Base-by-base conservation (phyloP, 1,284 basidiomycete species). In the Marasmius tenuissimus region DNA sequence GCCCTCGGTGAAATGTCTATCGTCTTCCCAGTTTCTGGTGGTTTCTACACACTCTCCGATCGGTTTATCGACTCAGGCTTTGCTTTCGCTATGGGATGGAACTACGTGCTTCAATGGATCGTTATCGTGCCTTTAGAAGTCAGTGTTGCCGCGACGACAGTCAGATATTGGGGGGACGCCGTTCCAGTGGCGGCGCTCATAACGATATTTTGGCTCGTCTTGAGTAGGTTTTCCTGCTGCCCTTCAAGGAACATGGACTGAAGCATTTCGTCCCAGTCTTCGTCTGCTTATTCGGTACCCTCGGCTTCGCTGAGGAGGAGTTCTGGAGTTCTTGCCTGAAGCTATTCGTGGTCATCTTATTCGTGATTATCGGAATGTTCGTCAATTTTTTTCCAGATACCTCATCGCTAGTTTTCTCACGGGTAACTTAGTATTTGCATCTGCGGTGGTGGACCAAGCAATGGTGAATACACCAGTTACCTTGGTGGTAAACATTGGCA, bases 251-350 rank as follows among this genome's bases (percentile, higher is more conserved):
- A 20, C 33, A 27, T 4, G 3, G 6, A 48, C 12, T 10, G 35
- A 33, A 5, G 10, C 11, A 11, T n/a, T 47, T 66, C 9, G 11
- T 35, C 4, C 4, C 52, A 79, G 78, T 71, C 7, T 72, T 80
- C 33, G 58, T 75, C 42, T 70, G 71, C 53, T 38, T 79, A 20
- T 78, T 80, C 59, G 78, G 78, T 60, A 79, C 78, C n/a, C 73
- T 80, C 11, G 78, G 78, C 12, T 84, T 76, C 60, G 84, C 83
- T 4, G 85, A 82, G 65, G 77, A 81, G 66, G 84, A 86, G 65
- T 85, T 83, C 67, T 83, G 81, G 76, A 82, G 84, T 18, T 81
- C 81, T 7, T 80, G 76, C 59, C 75, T 86, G 63, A 86, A 86
- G 72, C 75, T 87, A 53, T 61, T 83, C 42, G 78, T 83, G 1